A percentile compares a stretch with the other conserved stretches of the same genome.
Conservation (phyloP, 768 basidiomycete species). For the Naganishia antarctica region DNA sequence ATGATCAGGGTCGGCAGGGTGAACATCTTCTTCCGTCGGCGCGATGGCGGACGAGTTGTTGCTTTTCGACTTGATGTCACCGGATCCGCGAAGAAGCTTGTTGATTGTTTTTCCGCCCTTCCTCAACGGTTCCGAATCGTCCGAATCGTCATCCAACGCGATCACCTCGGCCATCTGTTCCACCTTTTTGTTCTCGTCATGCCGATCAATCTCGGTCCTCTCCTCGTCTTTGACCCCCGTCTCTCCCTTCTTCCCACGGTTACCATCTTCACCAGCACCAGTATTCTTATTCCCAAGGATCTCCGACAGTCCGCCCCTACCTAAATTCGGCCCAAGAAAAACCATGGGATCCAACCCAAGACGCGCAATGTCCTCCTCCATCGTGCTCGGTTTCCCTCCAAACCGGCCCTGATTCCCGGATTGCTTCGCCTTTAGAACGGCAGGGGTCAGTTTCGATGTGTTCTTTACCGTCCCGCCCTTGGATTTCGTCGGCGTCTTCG, state of each 20-base stretch:
- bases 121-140: background rate
- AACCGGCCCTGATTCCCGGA: conserved; percentile 20
- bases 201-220: conserved; percentile 16
- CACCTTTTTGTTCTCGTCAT: background rate
- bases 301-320: background rate
- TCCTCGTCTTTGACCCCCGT: background rate
- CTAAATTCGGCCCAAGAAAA: background rate
- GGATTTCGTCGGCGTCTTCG: background rate
- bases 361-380: conserved; percentile 6
- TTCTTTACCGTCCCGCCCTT: conserved; percentile 3
- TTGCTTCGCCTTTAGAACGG: conserved; percentile 15
- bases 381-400: background rate
- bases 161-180: background rate
- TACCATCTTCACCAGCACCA: background rate
- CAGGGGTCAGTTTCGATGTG: conserved; percentile 17
- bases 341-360: background rate
- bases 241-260: background rate
- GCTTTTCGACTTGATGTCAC: background rate
- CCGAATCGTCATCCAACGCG: conserved; percentile 5
- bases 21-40: conserved; percentile 23
- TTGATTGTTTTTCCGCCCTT: background rate
- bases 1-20: conserved; percentile 13
- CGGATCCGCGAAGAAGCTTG: conserved; percentile 8
- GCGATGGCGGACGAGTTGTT: conserved; percentile 1
- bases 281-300: background rate